Base-by-base conservation (phyloP, 179 eudicot species). In the Sideroxylon spinosum region DNA sequence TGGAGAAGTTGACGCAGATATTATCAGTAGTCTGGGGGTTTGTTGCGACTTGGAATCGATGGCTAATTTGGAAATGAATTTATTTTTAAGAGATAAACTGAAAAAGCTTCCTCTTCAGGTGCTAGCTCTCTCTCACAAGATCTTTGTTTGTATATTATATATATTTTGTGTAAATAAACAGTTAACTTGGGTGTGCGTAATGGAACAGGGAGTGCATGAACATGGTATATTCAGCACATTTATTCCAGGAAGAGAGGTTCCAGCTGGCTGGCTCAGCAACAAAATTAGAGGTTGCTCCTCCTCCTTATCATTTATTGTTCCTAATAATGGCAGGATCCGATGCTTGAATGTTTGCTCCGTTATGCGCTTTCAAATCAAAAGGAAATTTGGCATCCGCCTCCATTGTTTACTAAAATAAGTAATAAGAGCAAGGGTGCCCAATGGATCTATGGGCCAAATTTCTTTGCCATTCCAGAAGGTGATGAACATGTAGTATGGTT, bases 161-260 rank as follows among this genome's bases (percentile, higher is more conserved):
- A 7, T 37, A 17, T 11, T 32, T 28, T 17, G 60, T 4, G 5
- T 28, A 11, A 17, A 3, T 20, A 56, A 56, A 9, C n/a, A 13
- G 7, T 56, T 56, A 11, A 13, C n/a, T 4, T 13, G 16, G 16
- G 19, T 56, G 20, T 11, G n/a, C 16, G 13, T 16, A 14, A 56
- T 56, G 60, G n/a, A 14, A 13, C 60, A 56, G 60, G 60, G 60
- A 12, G 0, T 57, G 16, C 13, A 74, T 74, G 65, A 57, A 74
- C 2, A 14, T 6, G 59, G 66, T 56, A 57, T 74, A 56, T 29
- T 74, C 65, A 74, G 73, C 73, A 69, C 52, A 14, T 69, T 69
- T 48, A 6, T 57, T 60, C 65, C 77, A 12, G 77, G 77, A 10
- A 19, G 44, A 7, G 26, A 56, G 50, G 52, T 56, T 53, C 77